Evolutionary conservation across 208 protist species (phyloP).

Genomic region (Crithidia fasciculata): DNA sequence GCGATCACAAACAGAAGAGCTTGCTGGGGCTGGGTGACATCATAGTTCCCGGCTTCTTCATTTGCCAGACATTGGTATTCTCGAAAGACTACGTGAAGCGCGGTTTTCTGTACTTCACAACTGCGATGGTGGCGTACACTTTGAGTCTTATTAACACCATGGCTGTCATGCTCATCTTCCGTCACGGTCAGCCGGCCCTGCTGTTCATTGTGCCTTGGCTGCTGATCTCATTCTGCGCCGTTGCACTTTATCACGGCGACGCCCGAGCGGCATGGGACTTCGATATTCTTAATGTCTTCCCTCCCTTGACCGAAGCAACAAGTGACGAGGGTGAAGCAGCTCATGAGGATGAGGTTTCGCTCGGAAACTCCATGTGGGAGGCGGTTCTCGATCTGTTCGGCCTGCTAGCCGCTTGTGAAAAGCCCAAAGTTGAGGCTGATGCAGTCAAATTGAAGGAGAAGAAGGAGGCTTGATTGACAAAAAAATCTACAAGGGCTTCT

Average conservation of each 20-base stretch:
- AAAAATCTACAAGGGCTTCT: background rate
- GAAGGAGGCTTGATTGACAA: conserved; percentile 29
- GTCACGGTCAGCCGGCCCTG: conserved; percentile 93
- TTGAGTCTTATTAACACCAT: conserved; percentile 94
- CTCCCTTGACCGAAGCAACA: conserved; percentile 9
- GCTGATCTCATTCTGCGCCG: conserved; percentile 62
- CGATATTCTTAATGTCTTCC: conserved; percentile 38
- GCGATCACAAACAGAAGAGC: conserved; percentile 72
- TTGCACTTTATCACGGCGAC: conserved; percentile 66
- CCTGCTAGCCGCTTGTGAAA: conserved; percentile 18
- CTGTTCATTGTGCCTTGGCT: conserved; percentile 93
- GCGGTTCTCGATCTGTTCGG: conserved; percentile 55
- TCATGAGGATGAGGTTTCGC: conserved; percentile 31
- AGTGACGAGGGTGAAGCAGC: background rate
- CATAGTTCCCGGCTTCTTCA: conserved; percentile 96
- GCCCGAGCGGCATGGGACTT: conserved; percentile 60
- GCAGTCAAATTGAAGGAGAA: conserved; percentile 25
- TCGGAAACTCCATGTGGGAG: conserved; percentile 31
- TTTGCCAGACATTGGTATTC: conserved; percentile 95
- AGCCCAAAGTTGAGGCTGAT: conserved; percentile 20
- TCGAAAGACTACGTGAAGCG: conserved; percentile 68
- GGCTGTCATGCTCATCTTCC: conserved; percentile 95
- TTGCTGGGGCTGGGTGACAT: conserved; percentile 97
- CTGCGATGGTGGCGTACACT: conserved; percentile 86
- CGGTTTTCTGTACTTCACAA: conserved; percentile 88